These are phyloP conservation scores for Handroanthus guayacan DNA, from an alignment of 257 asterid genomes.

Conservation along the genomic window DNA sequence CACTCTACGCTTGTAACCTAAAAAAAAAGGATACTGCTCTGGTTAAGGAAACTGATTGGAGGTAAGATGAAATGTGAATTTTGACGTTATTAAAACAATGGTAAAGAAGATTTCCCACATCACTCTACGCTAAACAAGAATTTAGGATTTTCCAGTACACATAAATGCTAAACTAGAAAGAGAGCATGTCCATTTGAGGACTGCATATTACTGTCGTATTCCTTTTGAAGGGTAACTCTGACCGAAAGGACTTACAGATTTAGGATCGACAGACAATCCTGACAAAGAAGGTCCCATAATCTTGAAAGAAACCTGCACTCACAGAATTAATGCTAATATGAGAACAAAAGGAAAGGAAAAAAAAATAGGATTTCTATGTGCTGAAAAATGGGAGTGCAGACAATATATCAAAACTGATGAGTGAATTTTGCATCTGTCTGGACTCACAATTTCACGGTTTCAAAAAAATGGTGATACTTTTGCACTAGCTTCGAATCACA, in stretches of 20 bases:
- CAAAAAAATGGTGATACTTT: constrained; percentile 26
- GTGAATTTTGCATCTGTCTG: constrained; percentile 7
- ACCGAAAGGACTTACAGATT: constrained; percentile 69
- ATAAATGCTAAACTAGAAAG: constrained; percentile 6
- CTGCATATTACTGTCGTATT: neutral
- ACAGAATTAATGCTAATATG: constrained; percentile 35
- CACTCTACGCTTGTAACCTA: constrained; percentile 23
- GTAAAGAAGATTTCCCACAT: constrained; percentile 5
- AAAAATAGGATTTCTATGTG: constrained; percentile 22
- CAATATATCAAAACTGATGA: constrained; percentile 19
- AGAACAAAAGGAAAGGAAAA: constrained; percentile 30
- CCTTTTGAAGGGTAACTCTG: constrained; percentile 1
- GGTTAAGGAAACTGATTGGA: neutral
- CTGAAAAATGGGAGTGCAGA: constrained; percentile 26
- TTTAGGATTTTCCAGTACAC: constrained; percentile 13
- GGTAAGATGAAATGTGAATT: constrained; percentile 6
- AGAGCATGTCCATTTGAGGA: neutral
- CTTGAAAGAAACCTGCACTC: constrained; percentile 90
- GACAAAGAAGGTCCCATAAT: constrained; percentile 80
- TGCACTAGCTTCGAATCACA: neutral
- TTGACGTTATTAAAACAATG: neutral
- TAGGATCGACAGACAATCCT: constrained; percentile 92
- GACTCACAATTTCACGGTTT: constrained; percentile 22
- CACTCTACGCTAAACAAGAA: constrained; percentile 8
- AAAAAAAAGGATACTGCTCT: neutral